Percentiles rank a stretch among this genome's conserved stretches.
Conservation (phyloP, 2,329 filamentous ascomycete genomes). For the Rhynchosporium agropyri region DNA sequence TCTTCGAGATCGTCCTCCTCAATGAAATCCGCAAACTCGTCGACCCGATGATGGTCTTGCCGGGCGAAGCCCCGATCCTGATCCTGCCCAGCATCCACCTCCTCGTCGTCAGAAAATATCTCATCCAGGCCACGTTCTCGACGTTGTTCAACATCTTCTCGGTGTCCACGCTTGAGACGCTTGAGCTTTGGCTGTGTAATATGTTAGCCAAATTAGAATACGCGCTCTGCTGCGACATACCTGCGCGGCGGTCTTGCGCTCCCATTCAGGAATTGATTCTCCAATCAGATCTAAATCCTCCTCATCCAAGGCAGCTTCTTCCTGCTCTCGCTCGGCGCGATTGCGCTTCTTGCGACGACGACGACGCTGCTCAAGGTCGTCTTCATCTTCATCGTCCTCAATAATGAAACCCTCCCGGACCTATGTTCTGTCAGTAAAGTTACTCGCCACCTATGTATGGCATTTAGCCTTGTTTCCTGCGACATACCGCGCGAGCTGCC, state of each 20-base stretch:
- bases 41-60: slow-evolving; percentile 59
- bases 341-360: slow-evolving; percentile 71
- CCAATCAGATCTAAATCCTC: slow-evolving; percentile 96
- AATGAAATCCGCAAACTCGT: slow-evolving; percentile 95
- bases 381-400: slow-evolving; percentile 76
- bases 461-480: slow-evolving; percentile 15
- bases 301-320: slow-evolving; percentile 84
- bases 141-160: slow-evolving; percentile 69
- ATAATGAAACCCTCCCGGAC: slow-evolving; percentile 95
- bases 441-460: background rate
- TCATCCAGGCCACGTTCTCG: slow-evolving; percentile 78
- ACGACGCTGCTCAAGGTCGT: slow-evolving; percentile 57
- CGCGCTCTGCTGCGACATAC: slow-evolving; percentile 50
- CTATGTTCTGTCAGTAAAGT: slow-evolving; percentile 49
- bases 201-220: slow-evolving; percentile 30
- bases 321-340: slow-evolving; percentile 75
- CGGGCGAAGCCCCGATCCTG: slow-evolving; percentile 44
- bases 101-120: slow-evolving; percentile 95
- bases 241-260: slow-evolving; percentile 68
- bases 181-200: slow-evolving; percentile 81
- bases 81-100: slow-evolving; percentile 62
- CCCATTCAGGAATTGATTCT: slow-evolving; percentile 72
- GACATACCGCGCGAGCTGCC: slow-evolving; percentile 70
- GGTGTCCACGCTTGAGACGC: slow-evolving; percentile 88
- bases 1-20: slow-evolving; percentile 93